Evolutionary conservation across 768 basidiomycete genomes (phyloP).

Genomic region (Rubroboletus satanas): DNA sequence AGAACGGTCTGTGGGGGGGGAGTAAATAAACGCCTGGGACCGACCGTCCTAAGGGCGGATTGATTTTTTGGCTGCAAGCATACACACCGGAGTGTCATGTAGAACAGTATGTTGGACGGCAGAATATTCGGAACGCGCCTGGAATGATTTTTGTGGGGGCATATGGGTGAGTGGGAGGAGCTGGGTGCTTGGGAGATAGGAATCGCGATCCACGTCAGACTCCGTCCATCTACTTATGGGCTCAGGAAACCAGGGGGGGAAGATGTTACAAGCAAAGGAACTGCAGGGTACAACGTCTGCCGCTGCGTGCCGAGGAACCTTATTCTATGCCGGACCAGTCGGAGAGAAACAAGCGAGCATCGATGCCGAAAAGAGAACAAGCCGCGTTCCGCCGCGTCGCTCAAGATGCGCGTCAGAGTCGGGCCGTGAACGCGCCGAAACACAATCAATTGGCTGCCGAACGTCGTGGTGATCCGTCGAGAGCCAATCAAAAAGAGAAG

Average conservation of each 20-base stretch:
- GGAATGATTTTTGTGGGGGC: background rate
- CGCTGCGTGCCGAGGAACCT: conserved; percentile 17
- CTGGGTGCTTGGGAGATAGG: background rate
- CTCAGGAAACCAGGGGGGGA: conserved; percentile 3
- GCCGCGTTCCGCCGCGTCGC: conserved; percentile 2
- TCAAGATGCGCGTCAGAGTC: background rate
- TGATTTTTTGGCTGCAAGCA: background rate
- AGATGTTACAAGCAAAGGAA: conserved; percentile 5
- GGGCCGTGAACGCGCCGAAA: background rate
- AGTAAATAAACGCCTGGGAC: background rate
- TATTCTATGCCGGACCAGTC: conserved; percentile 2
- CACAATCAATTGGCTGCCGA: background rate
- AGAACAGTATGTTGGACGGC: background rate
- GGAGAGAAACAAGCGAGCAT: background rate
- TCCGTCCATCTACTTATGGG: conserved; percentile 14
- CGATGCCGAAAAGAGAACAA: background rate
- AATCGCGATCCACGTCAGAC: background rate
- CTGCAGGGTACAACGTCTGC: background rate
- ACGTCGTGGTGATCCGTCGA: background rate
- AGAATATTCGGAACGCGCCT: background rate
- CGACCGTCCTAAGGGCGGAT: background rate
- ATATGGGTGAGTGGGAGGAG: background rate
- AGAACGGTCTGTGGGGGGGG: background rate
- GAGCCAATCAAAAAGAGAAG: background rate
- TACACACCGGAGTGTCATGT: conserved; percentile 1